These are phyloP conservation scores for Sporothrix globosa DNA, from an alignment of 2,329 filamentous ascomycete species.

Conservation along the genomic window DNA sequence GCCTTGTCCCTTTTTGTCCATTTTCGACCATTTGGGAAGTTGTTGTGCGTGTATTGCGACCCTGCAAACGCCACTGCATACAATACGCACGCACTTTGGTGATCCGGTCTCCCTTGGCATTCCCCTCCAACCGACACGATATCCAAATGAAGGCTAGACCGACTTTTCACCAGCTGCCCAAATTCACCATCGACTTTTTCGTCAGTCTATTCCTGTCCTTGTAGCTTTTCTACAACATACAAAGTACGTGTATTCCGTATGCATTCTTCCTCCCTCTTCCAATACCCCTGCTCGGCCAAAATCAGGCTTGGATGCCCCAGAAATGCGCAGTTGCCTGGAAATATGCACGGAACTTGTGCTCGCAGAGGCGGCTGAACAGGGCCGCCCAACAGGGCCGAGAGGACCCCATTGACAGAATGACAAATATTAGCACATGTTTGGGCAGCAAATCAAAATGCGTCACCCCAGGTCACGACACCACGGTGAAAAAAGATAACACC, in stretches of 20 bases:
- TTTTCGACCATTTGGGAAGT: not conserved
- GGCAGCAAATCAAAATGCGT: not conserved
- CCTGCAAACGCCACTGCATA: slow-evolving; percentile 14
- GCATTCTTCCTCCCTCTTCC: not conserved
- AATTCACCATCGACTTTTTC: no score
- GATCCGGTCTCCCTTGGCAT: not conserved
- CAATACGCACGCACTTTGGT: not conserved
- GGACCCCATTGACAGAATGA: slow-evolving; percentile 6
- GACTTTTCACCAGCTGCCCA: not conserved
- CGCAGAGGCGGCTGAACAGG: not conserved
- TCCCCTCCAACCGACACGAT: not conserved
- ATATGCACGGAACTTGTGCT: slow-evolving; percentile 30
- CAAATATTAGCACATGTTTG: not conserved
- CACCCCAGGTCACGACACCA: not conserved
- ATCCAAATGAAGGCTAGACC: slow-evolving; percentile 7
- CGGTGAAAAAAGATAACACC: not conserved
- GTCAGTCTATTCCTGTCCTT: no score
- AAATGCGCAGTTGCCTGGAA: slow-evolving; percentile 4
- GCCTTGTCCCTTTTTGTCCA: no score
- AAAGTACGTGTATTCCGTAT: not conserved
- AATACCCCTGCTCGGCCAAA: slow-evolving; percentile 9
- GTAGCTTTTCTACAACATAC: no score
- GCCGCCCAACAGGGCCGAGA: slow-evolving; percentile 10
- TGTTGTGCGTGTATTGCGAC: slow-evolving; percentile 12
- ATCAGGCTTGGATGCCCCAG: slow-evolving; percentile 1